Evolutionary conservation across 352 stramenopile genomes (phyloP).

Genomic region (Pythium volutum): DNA sequence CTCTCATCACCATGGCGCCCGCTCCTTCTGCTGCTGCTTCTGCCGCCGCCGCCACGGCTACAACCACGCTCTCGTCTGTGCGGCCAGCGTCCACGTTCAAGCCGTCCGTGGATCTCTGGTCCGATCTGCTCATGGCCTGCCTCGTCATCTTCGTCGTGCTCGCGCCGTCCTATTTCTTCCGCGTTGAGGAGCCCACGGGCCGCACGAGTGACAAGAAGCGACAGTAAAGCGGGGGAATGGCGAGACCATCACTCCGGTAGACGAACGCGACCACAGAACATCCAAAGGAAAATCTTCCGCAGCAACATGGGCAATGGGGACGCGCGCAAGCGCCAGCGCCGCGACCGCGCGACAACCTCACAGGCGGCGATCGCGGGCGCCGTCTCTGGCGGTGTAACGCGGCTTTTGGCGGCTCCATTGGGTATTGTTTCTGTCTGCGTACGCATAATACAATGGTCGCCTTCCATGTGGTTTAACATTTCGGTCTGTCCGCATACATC

Average conservation of each 20-base stretch:
- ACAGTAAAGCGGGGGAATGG: conserved; percentile 16
- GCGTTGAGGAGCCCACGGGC: conserved; percentile 9
- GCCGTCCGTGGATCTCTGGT: conserved; percentile 36
- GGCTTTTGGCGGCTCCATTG: conserved; percentile 70
- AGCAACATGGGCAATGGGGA: conserved; percentile 13
- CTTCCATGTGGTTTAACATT: conserved; percentile 6
- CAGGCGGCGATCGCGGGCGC: conserved; percentile 60
- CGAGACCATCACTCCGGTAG: conserved; percentile 7
- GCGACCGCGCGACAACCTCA: conserved; percentile 28
- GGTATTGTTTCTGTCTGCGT: conserved; percentile 25
- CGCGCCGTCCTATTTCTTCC: conserved; percentile 59
- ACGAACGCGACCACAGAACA: not conserved
- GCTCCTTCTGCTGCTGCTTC: not conserved
- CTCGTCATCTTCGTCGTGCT: conserved; percentile 66
- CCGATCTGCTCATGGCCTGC: conserved; percentile 55
- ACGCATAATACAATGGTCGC: conserved; percentile 4
- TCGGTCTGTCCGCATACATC: not conserved
- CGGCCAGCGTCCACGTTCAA: not conserved
- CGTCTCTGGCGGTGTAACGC: conserved; percentile 57
- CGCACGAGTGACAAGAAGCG: conserved; percentile 19
- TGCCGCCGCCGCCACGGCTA: not conserved
- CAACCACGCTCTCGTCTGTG: conserved; percentile 1
- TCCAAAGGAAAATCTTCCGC: not conserved
- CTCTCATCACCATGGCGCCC: not conserved
- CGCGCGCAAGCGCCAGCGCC: conserved; percentile 14